Evolutionary conservation across 1,284 basidiomycete genomes (phyloP).

Genomic region (Fomitopsis pinicola): DNA sequence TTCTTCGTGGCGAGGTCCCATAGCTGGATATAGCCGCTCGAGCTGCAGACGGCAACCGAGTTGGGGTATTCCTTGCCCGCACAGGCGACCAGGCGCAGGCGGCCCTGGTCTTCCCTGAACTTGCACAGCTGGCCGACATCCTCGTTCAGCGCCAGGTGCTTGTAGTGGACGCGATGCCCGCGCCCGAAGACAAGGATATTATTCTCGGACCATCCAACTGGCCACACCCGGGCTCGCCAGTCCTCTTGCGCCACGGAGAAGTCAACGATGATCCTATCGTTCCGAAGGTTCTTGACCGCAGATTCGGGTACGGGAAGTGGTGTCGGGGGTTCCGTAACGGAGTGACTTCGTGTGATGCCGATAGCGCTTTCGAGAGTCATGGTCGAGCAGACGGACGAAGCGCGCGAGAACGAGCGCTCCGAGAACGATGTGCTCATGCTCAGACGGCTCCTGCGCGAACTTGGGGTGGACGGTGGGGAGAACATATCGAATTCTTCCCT

Average conservation of each 20-base stretch:
- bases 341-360: slow-evolving; percentile 1
- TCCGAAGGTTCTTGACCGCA: neutral
- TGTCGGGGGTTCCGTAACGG: neutral
- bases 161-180: slow-evolving; percentile 48
- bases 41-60: slow-evolving; percentile 42
- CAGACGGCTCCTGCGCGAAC: neutral
- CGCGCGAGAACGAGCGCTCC: slow-evolving; percentile 1
- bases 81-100: slow-evolving; percentile 39
- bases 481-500: neutral
- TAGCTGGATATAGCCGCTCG: slow-evolving; percentile 43
- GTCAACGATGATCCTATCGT: slow-evolving; percentile 26
- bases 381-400: neutral
- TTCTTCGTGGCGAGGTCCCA: slow-evolving; percentile 49
- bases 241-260: slow-evolving; percentile 27
- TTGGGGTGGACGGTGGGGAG: neutral
- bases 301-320: neutral
- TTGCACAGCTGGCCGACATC: slow-evolving; percentile 49
- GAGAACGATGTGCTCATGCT: slow-evolving; percentile 2
- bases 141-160: slow-evolving; percentile 38
- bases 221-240: slow-evolving; percentile 14
- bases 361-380: neutral
- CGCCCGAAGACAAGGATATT: slow-evolving; percentile 47
- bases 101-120: slow-evolving; percentile 40
- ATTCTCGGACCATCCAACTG: slow-evolving; percentile 39
- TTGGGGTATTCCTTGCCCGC: slow-evolving; percentile 34